Evolutionary conservation across 176 grass and related monocot species (phyloP), one percentile per base, ranked within the genome.

Genomic region (Aechmea fasciata): DNA sequence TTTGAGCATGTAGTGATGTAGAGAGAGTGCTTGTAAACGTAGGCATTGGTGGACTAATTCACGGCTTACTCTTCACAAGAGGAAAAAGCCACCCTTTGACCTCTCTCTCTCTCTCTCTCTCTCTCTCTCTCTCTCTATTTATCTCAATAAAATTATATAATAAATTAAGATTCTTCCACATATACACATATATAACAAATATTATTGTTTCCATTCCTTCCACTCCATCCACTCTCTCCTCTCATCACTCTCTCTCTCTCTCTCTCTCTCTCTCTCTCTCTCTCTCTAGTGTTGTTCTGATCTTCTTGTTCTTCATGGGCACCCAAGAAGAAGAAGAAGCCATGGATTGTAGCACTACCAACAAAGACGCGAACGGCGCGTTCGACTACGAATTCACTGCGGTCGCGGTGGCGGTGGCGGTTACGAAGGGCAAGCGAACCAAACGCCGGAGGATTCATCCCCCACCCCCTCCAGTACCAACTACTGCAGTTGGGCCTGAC

Each of bases 351-450:
- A 71, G 57, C 51, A 71, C 15, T 50, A 55, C 19, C 69, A 54
- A 9, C 69, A 71, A 52, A 50, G 47, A 29, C 52, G 23, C 18
- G 51, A 71, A 51, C 57, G 73, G 49, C 65, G 33, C 25, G 51
- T 11, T 13, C 9, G 14, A 14, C 64, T 41, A 41, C 33, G 33
- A 41, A 41, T 41, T 41, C 33, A 0, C 33, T 41, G 3, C 33
- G 5, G 3, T 47, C 29, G 57, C 80, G 24, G 65, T 73, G 8
- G 57, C 80, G 24, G 65, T 73, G 8, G 70, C 67, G 20, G 70
- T 96, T 1, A 82, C 77, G 64, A 91, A 88, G 80, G 85, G 91
- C 0, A 88, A 85, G 88, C 82, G 91, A 53, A 96, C 88, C 77
- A 96, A 91, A 80, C 59, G 91, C 3, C 81, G 71, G 62, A 76